Conservation (phyloP, 1,139 yeast genomes). For the Candida sojae region DNA sequence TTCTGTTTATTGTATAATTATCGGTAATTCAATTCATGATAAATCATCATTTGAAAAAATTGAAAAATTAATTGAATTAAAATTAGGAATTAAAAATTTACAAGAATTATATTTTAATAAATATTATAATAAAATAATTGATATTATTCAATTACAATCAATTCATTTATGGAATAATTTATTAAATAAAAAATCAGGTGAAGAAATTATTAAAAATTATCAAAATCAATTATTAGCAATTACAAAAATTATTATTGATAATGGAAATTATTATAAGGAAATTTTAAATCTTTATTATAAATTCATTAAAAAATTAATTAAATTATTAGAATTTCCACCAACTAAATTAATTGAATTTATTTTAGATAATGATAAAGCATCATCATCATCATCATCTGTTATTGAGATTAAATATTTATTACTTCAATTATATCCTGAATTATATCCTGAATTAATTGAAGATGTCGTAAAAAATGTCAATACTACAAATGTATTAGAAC, state of each 20-base stretch:
- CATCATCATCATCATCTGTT: neutral
- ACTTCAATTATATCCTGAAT: conserved; percentile 3
- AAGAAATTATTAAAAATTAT: conserved; percentile 12
- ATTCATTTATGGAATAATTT: conserved; percentile 38
- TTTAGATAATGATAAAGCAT: neutral
- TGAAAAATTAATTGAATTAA: neutral
- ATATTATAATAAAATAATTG: conserved; percentile 22
- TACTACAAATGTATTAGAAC: conserved; percentile 18
- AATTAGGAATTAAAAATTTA: conserved; percentile 20
- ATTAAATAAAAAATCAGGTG: conserved; percentile 19
- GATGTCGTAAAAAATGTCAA: neutral
- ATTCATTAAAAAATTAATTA: conserved; percentile 34
- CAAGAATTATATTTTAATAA: conserved; percentile 21
- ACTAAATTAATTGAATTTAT: neutral
- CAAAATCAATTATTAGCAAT: conserved; percentile 18
- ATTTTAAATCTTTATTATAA: conserved; percentile 26
- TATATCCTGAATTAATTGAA: neutral
- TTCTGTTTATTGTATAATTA: conserved; percentile 30
- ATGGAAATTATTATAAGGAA: conserved; percentile 39
- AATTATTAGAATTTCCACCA: conserved; percentile 5
- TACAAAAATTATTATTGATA: conserved; percentile 35
- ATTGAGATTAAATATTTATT: conserved; percentile 10
- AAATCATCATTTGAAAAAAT: conserved; percentile 20
- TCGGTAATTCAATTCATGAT: conserved; percentile 39
- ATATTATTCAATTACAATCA: conserved; percentile 42